Percentiles rank a stretch among this genome's conserved stretches.
Evolutionary conservation across 2,329 filamentous ascomycete species (phyloP).

Genomic region (Xylaria sp.): DNA sequence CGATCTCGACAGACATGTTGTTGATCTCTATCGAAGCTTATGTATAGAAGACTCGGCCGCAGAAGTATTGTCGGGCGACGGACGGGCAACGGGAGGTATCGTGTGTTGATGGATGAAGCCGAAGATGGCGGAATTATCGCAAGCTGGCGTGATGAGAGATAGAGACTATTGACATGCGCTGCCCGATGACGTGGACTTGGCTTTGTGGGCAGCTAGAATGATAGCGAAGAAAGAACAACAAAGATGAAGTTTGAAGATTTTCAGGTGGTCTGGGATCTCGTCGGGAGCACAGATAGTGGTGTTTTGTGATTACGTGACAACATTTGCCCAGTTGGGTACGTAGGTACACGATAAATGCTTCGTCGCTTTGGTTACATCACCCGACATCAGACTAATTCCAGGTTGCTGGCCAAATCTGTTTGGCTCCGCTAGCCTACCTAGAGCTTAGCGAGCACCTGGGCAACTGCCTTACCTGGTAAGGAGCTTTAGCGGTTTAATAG

Average conservation of each 20-base stretch:
- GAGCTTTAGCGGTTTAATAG: background rate
- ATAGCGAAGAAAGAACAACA: background rate
- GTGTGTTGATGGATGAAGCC: conserved; percentile 4
- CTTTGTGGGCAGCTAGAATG: conserved; percentile 8
- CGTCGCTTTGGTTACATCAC: conserved; percentile 28
- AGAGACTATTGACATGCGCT: conserved; percentile 11
- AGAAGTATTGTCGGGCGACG: conserved; percentile 8
- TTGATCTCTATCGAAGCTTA: conserved; percentile 15
- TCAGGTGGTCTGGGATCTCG: conserved; percentile 5
- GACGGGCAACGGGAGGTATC: background rate
- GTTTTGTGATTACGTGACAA: conserved; percentile 43
- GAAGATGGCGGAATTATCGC: conserved; percentile 26
- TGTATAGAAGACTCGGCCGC: conserved; percentile 4
- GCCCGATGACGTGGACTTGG: background rate
- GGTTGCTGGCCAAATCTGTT: conserved; percentile 16
- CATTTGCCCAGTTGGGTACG: conserved; percentile 22
- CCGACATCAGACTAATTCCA: conserved; percentile 12
- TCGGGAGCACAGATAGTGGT: conserved; percentile 38
- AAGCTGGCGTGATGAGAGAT: conserved; percentile 21
- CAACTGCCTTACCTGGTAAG: too few relatives aligned
- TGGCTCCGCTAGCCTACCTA: background rate
- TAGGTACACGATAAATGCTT: background rate
- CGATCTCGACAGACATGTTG: conserved; percentile 94
- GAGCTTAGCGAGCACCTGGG: conserved; percentile 7
- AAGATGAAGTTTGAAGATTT: conserved; percentile 23